These are phyloP conservation scores for Viola pubescens DNA, from an alignment of 441 rosid genomes.

Conservation along the genomic window DNA sequence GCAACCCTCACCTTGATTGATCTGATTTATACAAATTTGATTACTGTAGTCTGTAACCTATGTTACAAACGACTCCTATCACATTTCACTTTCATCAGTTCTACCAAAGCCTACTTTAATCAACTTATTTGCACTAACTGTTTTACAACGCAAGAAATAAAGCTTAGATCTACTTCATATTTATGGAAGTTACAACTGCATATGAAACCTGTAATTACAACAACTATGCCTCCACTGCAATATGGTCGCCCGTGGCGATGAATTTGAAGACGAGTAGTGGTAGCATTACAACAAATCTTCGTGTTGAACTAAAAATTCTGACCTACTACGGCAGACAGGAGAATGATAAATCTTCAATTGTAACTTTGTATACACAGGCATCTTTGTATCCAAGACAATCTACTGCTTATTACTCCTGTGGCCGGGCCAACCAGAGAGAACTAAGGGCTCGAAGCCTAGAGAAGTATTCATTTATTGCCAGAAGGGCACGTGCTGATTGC, in stretches of 20 bases:
- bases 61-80: slow-evolving; percentile 20
- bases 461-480: slow-evolving; percentile 54
- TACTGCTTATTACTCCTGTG: slow-evolving; percentile 36
- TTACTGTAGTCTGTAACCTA: slow-evolving; percentile 8
- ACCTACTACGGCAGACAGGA: background rate
- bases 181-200: slow-evolving; percentile 17
- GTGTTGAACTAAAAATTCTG: background rate
- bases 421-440: slow-evolving; percentile 70
- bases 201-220: slow-evolving; percentile 21
- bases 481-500: slow-evolving; percentile 65
- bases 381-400: background rate
- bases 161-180: slow-evolving; percentile 17
- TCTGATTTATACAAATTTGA: no score
- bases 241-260: background rate
- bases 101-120: slow-evolving; percentile 16
- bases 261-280: slow-evolving; percentile 3
- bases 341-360: background rate
- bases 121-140: slow-evolving; percentile 18
- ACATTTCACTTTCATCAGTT: slow-evolving; percentile 12
- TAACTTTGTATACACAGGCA: background rate
- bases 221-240: slow-evolving; percentile 4
- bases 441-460: slow-evolving; percentile 64
- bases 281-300: background rate
- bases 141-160: slow-evolving; percentile 19
- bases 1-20: no score